Evolutionary conservation across 2,329 filamentous ascomycete species (phyloP).

Genomic region (Chaetomiaceae sp.): DNA sequence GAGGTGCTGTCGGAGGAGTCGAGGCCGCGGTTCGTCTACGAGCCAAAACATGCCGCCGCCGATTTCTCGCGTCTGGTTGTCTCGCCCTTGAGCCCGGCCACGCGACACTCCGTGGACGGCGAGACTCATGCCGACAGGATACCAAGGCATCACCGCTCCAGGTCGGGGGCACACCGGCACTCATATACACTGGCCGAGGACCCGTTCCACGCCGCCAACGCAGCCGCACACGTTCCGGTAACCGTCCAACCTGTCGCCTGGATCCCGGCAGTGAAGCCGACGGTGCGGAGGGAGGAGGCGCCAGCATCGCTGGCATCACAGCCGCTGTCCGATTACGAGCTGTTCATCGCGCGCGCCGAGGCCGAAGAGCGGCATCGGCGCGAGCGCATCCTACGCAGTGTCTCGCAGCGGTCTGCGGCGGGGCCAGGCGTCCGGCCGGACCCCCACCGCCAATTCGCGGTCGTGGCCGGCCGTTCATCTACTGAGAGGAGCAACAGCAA

Average conservation of each 20-base stretch:
- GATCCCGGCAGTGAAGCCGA: background rate
- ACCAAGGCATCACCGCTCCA: background rate
- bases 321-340: conserved; percentile 23
- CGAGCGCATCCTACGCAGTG: conserved; percentile 19
- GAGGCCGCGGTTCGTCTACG: conserved; percentile 20
- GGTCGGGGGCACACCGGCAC: background rate
- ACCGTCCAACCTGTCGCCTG: background rate
- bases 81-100: conserved; percentile 14
- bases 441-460: conserved; percentile 19
- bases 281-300: background rate
- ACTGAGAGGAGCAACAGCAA: background rate
- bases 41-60: conserved; percentile 28
- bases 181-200: conserved; percentile 6
- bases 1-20: conserved; percentile 25
- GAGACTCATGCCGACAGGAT: background rate
- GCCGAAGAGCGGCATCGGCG: conserved; percentile 23
- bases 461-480: background rate
- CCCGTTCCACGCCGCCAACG: conserved; percentile 6
- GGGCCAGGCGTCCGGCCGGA: conserved; percentile 8
- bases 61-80: conserved; percentile 26
- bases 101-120: conserved; percentile 3
- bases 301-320: background rate
- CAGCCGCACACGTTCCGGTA: conserved; percentile 4
- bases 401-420: conserved; percentile 17
- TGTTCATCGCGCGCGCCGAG: conserved; percentile 26